These are phyloP conservation scores for Inonotus hispidus DNA, from an alignment of 1,284 basidiomycete genomes.

Conservation along the genomic window DNA sequence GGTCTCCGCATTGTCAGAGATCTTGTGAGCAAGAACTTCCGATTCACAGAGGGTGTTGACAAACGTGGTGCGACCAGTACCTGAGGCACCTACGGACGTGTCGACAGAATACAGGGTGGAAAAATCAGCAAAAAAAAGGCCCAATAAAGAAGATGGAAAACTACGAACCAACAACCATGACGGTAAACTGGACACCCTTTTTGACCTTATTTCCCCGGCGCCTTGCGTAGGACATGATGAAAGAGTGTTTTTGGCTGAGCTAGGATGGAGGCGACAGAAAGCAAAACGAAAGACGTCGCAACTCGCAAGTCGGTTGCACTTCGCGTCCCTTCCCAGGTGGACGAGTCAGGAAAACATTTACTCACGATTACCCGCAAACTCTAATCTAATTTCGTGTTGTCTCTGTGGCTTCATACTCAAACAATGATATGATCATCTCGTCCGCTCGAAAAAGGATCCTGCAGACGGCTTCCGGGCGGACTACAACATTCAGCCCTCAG, in stretches of 20 bases:
- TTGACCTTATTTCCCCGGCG: slow-evolving; percentile 93
- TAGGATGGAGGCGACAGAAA: slow-evolving; percentile 19
- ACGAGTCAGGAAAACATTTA: neutral
- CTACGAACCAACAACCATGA: slow-evolving; percentile 87
- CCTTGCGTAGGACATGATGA: slow-evolving; percentile 76
- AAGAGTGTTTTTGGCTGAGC: slow-evolving; percentile 18
- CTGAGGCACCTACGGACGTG: slow-evolving; percentile 73
- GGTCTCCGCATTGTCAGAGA: slow-evolving; percentile 80
- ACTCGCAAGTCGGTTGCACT: neutral
- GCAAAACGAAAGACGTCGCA: neutral
- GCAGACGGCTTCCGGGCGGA: neutral
- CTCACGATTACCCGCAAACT: neutral
- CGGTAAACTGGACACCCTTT: slow-evolving; percentile 94
- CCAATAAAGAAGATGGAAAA: slow-evolving; percentile 9
- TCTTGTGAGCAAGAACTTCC: slow-evolving; percentile 82
- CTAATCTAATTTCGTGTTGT: neutral
- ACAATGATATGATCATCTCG: neutral
- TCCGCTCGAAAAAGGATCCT: neutral
- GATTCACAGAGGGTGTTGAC: slow-evolving; percentile 98
- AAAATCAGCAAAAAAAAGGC: slow-evolving; percentile 18
- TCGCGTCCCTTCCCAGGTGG: neutral
- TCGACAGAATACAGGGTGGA: slow-evolving; percentile 7
- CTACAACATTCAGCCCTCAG: neutral
- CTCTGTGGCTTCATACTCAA: neutral
- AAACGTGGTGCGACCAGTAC: slow-evolving; percentile 95